A percentile compares a stretch with the other conserved stretches of the same genome.
These are phyloP conservation scores for Lactuca saligna DNA, from an alignment of 129 eudicot species.

Conservation along the genomic window DNA sequence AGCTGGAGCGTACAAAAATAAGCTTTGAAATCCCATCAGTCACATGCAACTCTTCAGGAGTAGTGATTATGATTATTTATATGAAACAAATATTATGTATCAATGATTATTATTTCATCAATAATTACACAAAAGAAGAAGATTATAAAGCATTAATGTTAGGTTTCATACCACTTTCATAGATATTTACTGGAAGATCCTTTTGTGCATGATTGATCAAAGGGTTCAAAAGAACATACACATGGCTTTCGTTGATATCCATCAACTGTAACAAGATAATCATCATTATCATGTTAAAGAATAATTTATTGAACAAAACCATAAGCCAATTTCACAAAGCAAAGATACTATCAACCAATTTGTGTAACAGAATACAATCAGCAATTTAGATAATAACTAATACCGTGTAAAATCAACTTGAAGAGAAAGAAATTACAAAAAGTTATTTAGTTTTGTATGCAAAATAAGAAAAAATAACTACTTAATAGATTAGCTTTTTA, in stretches of 20 bases:
- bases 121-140: not conserved
- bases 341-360: no score
- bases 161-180: conserved; percentile 73
- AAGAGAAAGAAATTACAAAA: not conserved
- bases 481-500: no score
- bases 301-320: not conserved
- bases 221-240: conserved; percentile 86
- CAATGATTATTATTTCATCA: not conserved
- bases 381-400: not conserved
- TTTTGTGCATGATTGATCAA: conserved; percentile 87
- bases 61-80: no score
- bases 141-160: not conserved
- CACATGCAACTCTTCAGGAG: no score
- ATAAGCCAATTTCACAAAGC: no score
- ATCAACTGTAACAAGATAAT: conserved; percentile 60
- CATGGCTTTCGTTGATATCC: conserved; percentile 96
- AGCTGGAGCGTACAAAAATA: no score
- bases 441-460: not conserved
- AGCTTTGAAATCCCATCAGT: no score
- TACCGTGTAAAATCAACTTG: not conserved
- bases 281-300: conserved; percentile 12
- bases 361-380: no score
- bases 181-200: conserved; percentile 88
- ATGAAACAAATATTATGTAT: no score
- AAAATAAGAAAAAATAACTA: not conserved